A percentile compares a stretch with the other conserved stretches of the same genome.
Conservation (phyloP, 805 yeast species). For the Pichia deserticola region DNA sequence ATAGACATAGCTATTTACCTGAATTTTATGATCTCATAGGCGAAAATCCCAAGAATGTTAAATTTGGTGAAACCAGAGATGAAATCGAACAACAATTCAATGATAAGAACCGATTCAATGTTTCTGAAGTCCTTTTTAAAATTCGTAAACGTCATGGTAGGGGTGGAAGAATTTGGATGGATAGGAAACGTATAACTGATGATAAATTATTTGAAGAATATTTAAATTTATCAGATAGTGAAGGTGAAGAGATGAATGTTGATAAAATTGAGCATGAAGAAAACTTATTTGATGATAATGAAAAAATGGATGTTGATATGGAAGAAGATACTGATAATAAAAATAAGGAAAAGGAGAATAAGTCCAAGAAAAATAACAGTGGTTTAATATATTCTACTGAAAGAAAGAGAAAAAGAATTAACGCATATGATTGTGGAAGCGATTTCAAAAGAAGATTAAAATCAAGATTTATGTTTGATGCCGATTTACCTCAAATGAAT, state of each 20-base stretch:
- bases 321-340: slow-evolving; percentile 1
- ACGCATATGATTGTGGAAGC: slow-evolving; percentile 29
- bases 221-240: slow-evolving; percentile 31
- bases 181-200: slow-evolving; percentile 47
- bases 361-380: no score
- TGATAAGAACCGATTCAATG: slow-evolving; percentile 21
- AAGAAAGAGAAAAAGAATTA: slow-evolving; percentile 15
- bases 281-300: slow-evolving; percentile 16
- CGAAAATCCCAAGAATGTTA: slow-evolving; percentile 16
- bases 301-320: slow-evolving; percentile 36
- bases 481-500: slow-evolving; percentile 33
- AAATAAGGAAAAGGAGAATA: background rate
- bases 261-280: slow-evolving; percentile 6
- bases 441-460: slow-evolving; percentile 34
- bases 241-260: slow-evolving; percentile 14
- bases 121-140: slow-evolving; percentile 47
- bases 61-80: slow-evolving; percentile 17
- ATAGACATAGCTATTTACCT: slow-evolving; percentile 29
- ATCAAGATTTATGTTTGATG: slow-evolving; percentile 45
- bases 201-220: slow-evolving; percentile 28
- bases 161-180: slow-evolving; percentile 61
- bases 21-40: slow-evolving; percentile 37
- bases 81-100: slow-evolving; percentile 10
- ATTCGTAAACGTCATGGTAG: slow-evolving; percentile 74
- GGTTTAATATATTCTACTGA: background rate